These are phyloP conservation scores for Aristolochia contorta DNA, from an alignment of 164 flowering plant genomes.

Conservation along the genomic window DNA sequence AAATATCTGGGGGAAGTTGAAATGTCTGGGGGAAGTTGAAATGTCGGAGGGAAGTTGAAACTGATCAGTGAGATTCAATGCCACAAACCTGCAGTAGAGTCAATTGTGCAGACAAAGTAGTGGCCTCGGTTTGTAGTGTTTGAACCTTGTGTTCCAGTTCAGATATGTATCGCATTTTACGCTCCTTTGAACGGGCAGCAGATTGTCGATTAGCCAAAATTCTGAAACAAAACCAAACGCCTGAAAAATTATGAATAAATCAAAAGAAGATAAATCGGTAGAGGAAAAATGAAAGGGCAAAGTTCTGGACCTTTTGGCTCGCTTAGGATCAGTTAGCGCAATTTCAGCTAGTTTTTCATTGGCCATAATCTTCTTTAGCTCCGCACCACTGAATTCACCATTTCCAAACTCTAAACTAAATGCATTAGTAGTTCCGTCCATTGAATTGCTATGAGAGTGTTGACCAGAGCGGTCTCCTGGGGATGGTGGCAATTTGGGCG, in stretches of 20 bases:
- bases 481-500: constrained; percentile 43
- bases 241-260: not conserved
- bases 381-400: constrained; percentile 64
- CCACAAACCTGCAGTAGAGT: constrained; percentile 73
- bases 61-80: not conserved
- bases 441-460: constrained; percentile 49
- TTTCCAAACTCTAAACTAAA: constrained; percentile 64
- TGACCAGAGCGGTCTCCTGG: constrained; percentile 40
- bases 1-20: not conserved
- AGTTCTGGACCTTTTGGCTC: constrained; percentile 51
- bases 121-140: constrained; percentile 93
- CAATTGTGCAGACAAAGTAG: constrained; percentile 92
- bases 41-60: not conserved
- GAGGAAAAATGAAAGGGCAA: not conserved
- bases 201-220: constrained; percentile 98
- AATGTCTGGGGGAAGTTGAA: not conserved
- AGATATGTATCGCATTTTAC: constrained; percentile 90
- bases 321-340: constrained; percentile 52
- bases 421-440: constrained; percentile 45
- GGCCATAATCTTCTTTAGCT: constrained; percentile 61
- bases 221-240: constrained; percentile 24
- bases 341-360: constrained; percentile 58
- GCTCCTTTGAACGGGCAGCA: constrained; percentile 96
- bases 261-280: not conserved
- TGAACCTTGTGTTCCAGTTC: constrained; percentile 97